Conservation (phyloP, 768 basidiomycete species). For the Auricularia sp. region DNA sequence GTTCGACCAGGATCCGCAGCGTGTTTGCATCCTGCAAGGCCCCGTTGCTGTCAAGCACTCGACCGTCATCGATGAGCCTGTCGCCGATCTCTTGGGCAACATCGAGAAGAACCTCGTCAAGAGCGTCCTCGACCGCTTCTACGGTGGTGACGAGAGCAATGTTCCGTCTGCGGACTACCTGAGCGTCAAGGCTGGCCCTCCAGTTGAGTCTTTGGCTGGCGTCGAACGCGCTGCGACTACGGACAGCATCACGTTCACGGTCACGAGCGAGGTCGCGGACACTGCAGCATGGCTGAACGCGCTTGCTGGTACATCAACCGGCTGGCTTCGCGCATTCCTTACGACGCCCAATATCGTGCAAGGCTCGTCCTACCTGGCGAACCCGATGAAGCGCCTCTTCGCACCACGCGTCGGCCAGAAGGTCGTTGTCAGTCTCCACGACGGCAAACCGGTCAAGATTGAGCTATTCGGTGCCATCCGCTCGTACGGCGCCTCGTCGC, state of each 20-base stretch:
- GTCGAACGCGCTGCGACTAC: slow-evolving; percentile 34
- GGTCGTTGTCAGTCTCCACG: slow-evolving; percentile 45
- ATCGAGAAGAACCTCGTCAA: slow-evolving; percentile 69
- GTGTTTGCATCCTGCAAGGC: slow-evolving; percentile 95
- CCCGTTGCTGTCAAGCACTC: slow-evolving; percentile 90
- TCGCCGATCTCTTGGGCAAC: slow-evolving; percentile 83
- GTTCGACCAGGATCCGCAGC: slow-evolving; percentile 96
- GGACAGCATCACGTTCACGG: slow-evolving; percentile 26
- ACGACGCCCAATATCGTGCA: slow-evolving; percentile 78
- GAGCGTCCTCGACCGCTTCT: slow-evolving; percentile 69
- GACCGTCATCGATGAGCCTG: slow-evolving; percentile 82
- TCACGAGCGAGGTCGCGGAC: slow-evolving; percentile 43
- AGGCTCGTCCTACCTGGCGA: slow-evolving; percentile 75
- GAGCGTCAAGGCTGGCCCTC: slow-evolving; percentile 30
- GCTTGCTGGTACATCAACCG: slow-evolving; percentile 70
- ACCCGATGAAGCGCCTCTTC: slow-evolving; percentile 81
- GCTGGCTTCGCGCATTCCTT: slow-evolving; percentile 81
- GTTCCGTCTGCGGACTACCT: slow-evolving; percentile 85
- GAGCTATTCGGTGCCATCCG: slow-evolving; percentile 69
- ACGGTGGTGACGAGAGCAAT: slow-evolving; percentile 59
- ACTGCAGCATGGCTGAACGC: slow-evolving; percentile 69
- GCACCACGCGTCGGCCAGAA: slow-evolving; percentile 72
- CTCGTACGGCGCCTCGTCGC: slow-evolving; percentile 62
- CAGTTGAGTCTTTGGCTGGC: slow-evolving; percentile 6
- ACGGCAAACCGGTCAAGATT: slow-evolving; percentile 21